Conservation (phyloP, 2,329 filamentous ascomycete genomes). For the Fusarium irregulare region DNA sequence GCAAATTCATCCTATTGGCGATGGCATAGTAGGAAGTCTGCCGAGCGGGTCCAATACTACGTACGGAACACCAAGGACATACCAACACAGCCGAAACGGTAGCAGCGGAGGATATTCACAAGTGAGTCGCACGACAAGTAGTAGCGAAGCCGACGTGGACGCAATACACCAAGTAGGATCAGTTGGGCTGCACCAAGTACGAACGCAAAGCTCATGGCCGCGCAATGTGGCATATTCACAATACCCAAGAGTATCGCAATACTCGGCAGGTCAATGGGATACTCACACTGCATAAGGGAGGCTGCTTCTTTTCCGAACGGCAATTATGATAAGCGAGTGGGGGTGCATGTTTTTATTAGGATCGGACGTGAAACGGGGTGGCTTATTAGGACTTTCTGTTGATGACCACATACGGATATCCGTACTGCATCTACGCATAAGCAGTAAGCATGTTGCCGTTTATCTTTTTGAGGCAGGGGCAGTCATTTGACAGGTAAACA, state of each 20-base stretch:
- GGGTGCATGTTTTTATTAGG: conserved; percentile 9
- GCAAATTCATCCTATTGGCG: conserved; percentile 31
- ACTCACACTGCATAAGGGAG: conserved; percentile 6
- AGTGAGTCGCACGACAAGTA: conserved; percentile 49
- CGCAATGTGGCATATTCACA: conserved; percentile 38
- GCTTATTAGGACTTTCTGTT: conserved; percentile 9
- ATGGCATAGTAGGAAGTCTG: conserved; percentile 15
- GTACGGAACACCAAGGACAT: conserved; percentile 47
- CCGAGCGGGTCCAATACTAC: conserved; percentile 44
- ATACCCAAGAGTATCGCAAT: conserved; percentile 28
- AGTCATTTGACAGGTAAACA: conserved; percentile 4
- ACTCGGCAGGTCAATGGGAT: conserved; percentile 38
- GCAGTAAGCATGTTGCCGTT: conserved; percentile 27
- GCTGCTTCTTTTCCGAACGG: conserved; percentile 5
- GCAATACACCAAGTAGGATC: conserved; percentile 39
- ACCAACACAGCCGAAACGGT: conserved; percentile 48
- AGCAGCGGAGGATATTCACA: conserved; percentile 53
- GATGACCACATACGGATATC: not conserved
- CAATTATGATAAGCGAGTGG: conserved; percentile 14
- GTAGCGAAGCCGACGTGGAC: conserved; percentile 46
- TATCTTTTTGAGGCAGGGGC: conserved; percentile 27
- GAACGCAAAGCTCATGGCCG: conserved; percentile 37
- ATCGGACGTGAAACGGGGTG: conserved; percentile 23
- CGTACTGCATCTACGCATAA: not conserved
- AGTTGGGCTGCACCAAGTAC: conserved; percentile 38